phyloP scores from a whole-genome alignment of 1,284 basidiomycete genomes.

The Entoloma clypeatum region DNA sequence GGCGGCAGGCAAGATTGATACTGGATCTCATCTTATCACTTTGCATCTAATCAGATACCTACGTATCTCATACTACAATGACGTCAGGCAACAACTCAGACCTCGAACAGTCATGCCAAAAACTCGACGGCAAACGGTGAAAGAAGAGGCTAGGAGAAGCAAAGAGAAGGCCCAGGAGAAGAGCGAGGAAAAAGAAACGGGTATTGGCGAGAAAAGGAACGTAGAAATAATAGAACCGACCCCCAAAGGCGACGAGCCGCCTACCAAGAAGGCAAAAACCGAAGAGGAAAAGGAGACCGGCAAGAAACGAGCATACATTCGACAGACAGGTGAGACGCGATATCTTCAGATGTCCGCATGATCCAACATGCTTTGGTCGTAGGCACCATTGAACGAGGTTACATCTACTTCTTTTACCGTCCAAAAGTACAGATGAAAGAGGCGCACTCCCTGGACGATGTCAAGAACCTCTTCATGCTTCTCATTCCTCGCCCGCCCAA shows the following conservation, averaged over 20 bases:
- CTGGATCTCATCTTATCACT: conserved; percentile 1
- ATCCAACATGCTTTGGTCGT: background rate
- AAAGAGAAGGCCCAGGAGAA: conserved; percentile 10
- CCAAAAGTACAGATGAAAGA: conserved; percentile 58
- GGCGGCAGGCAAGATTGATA: background rate
- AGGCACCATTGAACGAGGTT: conserved; percentile 55
- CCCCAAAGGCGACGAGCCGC: conserved; percentile 11
- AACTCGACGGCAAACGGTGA: conserved; percentile 37
- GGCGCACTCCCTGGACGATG: conserved; percentile 53
- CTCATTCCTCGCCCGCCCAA: conserved; percentile 52
- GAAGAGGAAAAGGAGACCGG: conserved; percentile 1
- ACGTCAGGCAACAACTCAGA: conserved; percentile 3
- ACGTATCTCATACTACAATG: conserved; percentile 5
- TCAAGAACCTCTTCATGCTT: conserved; percentile 60
- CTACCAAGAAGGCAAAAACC: conserved; percentile 25
- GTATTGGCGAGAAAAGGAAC: conserved; percentile 14
- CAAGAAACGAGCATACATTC: background rate
- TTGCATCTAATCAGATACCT: conserved; percentile 10
- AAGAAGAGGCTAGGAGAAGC: conserved; percentile 16
- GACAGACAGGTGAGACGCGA: conserved; percentile 8
- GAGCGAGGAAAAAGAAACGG: conserved; percentile 4
- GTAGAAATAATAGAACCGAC: conserved; percentile 12
- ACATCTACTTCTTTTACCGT: conserved; percentile 68
- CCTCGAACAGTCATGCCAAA: conserved; percentile 24
- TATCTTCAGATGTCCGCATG: no score